Evolutionary conservation across 2,329 filamentous ascomycete genomes (phyloP), one percentile per base, ranked within the genome.

Genomic region (Colletotrichum sp.): DNA sequence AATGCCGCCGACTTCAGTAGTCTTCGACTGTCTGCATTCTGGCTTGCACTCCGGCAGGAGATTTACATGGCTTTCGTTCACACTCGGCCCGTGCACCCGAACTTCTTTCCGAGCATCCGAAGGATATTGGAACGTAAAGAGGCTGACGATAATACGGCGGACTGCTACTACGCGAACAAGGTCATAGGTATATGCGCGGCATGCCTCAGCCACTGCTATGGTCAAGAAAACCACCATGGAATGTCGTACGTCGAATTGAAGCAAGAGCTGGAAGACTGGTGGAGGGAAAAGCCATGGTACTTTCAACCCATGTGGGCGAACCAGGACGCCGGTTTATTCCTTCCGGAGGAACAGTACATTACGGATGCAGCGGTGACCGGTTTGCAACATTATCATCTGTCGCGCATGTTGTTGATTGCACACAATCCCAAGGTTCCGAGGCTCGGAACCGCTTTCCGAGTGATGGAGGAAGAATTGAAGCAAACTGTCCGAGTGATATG

Each of bases 51-150:
- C 3, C 77, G 77, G 9, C 81, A 81, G 58, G 81, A 82, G 56
- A 81, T 82, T 34, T 80, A 82, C 52, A 81, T 81, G 80, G 80
- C 81, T 5, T 81, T 82, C 21, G 78, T 80, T 28, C 81, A 82
- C n/a, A 76, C 77, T 2, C 80, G 81, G 2, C 78, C 80, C 0
- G 81, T 82, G 1, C 78, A 82, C 21, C 77, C 80, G 10, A 82
- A 80, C 64, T 78, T 77, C 24, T 79, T 81, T 6, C 78, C 75
- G 1, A 70, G 66, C 30, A 67, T 76, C 30, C 73, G 76, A 2
- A 73, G 79, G 8, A 73, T 78, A 2, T 79, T 80, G 18, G 80
- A 81, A 2, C 78, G 78, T 0, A 80, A 79, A 18, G 48, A 70
- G 8, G 34, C 30, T 18, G 71, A 73, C 32, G 71, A 70, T 15